phyloP scores from a whole-genome alignment of 306 rosid genomes.

The Ochetophila trinervis region DNA sequence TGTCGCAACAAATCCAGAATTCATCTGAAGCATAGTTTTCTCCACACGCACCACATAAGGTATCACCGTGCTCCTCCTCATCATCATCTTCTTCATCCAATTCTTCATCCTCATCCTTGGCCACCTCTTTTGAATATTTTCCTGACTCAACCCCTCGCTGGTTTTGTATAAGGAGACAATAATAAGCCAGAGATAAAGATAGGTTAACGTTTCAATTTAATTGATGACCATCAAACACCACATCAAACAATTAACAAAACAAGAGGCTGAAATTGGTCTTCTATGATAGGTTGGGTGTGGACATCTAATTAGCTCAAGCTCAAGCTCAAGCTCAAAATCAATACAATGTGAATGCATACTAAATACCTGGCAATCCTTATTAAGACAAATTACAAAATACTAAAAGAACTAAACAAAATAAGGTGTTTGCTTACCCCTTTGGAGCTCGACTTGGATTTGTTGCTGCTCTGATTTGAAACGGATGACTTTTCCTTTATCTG shows the following conservation, averaged over 20 bases:
- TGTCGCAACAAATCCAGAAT: conserved; percentile 66
- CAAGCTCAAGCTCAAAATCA: neutral
- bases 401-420: neutral
- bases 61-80: conserved; percentile 57
- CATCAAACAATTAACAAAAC: neutral
- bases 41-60: conserved; percentile 59
- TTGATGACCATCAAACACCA: neutral
- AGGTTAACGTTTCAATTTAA: conserved; percentile 1
- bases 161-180: conserved; percentile 18
- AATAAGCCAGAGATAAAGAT: neutral
- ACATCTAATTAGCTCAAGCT: neutral
- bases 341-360: neutral
- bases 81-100: conserved; percentile 45
- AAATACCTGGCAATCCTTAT: neutral
- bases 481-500: conserved; percentile 56
- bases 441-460: conserved; percentile 58
- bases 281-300: too few relatives aligned
- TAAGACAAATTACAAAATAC: neutral
- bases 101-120: conserved; percentile 50
- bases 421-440: conserved; percentile 50
- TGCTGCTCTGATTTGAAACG: conserved; percentile 48
- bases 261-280: too few relatives aligned
- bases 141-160: conserved; percentile 44
- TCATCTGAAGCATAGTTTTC: conserved; percentile 49
- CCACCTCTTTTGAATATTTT: conserved; percentile 33